A percentile compares a stretch with the other conserved stretches of the same genome.
Conservation (phyloP, 192 early-diverging fungal species). For the Entophlyctis helioformis region DNA sequence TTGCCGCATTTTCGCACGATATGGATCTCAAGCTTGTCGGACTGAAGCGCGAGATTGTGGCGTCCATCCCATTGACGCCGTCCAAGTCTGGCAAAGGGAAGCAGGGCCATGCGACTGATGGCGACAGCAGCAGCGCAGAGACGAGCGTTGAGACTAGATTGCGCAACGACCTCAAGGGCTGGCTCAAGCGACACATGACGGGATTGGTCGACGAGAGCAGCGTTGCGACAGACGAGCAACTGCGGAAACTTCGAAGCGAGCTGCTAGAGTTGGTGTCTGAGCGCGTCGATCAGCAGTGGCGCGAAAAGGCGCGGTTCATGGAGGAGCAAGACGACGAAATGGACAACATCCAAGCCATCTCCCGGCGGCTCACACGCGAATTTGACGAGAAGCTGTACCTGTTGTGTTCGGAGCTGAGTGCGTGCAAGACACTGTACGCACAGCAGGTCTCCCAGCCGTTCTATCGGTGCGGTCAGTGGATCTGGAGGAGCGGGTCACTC, state of each 20-base stretch:
- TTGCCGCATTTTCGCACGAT: background rate
- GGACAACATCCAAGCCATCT: no score
- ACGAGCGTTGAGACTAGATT: constrained; percentile 1
- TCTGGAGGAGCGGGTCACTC: constrained; percentile 28
- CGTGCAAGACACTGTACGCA: constrained; percentile 21
- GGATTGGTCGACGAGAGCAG: background rate
- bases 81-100: background rate
- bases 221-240: background rate
- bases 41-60: constrained; percentile 2
- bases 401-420: constrained; percentile 26
- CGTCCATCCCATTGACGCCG: background rate
- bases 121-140: background rate
- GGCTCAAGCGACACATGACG: background rate
- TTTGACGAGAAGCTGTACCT: constrained; percentile 43
- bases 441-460: constrained; percentile 20
- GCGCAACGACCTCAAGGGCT: constrained; percentile 1
- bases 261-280: background rate
- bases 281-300: no score
- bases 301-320: no score
- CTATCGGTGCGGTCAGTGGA: constrained; percentile 29
- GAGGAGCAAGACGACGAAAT: no score
- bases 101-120: no score
- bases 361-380: constrained; percentile 17
- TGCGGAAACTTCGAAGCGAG: background rate
- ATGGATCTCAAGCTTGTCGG: background rate